Base-by-base conservation (phyloP, 2,329 filamentous ascomycete genomes). In the Cytospora chrysosperma region DNA sequence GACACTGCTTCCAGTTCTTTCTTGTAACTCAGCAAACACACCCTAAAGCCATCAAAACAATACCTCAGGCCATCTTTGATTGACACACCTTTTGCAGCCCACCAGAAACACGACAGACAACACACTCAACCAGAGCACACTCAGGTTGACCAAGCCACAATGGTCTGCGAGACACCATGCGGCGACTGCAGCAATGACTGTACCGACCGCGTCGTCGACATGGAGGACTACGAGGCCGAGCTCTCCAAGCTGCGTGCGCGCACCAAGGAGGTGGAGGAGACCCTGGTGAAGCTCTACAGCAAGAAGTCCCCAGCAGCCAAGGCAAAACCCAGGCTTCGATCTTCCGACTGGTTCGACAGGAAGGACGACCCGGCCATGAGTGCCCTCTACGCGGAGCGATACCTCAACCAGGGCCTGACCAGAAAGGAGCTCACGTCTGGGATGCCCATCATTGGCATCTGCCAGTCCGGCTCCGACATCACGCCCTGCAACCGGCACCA, bases 361-460 rank as follows among this genome's bases (percentile, higher is more conserved):
- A 71, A 76, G 37, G 73, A 72, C 49, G 76, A 80, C 53, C 61
- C 60, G 24, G 52, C 37, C 27, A 63, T 65, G 40, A 65, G 56
- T 19, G 76, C 78, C 12, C 70, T 81, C 32, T 83, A 83, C 68
- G 76, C 81, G 62, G 81, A 83, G 68, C 76, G 81, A 32, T 81
- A 79, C 65, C 75, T 82, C 67, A 82, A 82, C 71, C 81, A 77
- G 59, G 81, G 81, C 9, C 70, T 82, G 52, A 82, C 80, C 1
- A 71, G 74, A 30, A 78, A 82, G 63, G 81, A 83, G 69, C 73
- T 83, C 27, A 77, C 77, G 69, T 79, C 78, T 2, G 78, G 77
- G 1, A 81, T 79, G 67, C 81, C 81, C 24, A 79, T 82, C 66
- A 80, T 83, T 66, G 81, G 81, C 50, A 83, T 82, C 64, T 81